Evolutionary conservation across 176 grass and related monocot genomes (phyloP).

Genomic region (Puccinellia tenuiflora): DNA sequence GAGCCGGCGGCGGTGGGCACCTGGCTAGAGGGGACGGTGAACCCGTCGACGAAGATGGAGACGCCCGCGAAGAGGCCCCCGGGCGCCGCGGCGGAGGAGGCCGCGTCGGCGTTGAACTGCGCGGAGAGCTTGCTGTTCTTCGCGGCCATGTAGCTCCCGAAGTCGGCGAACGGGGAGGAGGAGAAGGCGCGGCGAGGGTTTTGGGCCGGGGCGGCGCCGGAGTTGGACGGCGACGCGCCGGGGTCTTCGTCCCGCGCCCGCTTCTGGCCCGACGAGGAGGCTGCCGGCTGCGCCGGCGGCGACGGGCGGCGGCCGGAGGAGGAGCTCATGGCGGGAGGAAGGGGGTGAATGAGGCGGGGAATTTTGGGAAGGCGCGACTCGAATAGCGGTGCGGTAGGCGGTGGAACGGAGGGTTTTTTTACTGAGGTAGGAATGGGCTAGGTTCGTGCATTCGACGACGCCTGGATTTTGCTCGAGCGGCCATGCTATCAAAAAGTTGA

Average conservation of each 20-base stretch:
- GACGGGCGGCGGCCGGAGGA: constrained; percentile 16
- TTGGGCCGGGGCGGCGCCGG: neutral
- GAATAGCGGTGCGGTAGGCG: neutral
- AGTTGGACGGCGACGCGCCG: neutral
- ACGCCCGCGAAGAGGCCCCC: constrained; percentile 48
- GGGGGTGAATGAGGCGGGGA: neutral
- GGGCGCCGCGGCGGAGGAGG: neutral
- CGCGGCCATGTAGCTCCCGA: constrained; percentile 55
- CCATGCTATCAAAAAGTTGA: no score
- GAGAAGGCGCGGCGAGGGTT: constrained; percentile 38
- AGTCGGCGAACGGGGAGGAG: constrained; percentile 61
- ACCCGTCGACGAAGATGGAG: constrained; percentile 66
- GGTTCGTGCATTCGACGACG: no score
- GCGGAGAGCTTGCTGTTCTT: constrained; percentile 66
- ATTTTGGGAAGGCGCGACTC: constrained; percentile 12
- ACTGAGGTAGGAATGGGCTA: no score
- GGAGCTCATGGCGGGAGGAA: constrained; percentile 11
- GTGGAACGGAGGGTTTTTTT: neutral
- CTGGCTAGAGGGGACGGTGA: constrained; percentile 63
- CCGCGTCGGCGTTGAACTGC: constrained; percentile 50
- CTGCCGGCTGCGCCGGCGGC: neutral
- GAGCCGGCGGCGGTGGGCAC: neutral
- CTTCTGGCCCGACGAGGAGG: constrained; percentile 17
- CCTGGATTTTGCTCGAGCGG: no score
- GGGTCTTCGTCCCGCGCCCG: constrained; percentile 9